These are phyloP conservation scores for Albophoma yamanashiensis DNA, from an alignment of 2,329 filamentous ascomycete genomes.

Conservation along the genomic window DNA sequence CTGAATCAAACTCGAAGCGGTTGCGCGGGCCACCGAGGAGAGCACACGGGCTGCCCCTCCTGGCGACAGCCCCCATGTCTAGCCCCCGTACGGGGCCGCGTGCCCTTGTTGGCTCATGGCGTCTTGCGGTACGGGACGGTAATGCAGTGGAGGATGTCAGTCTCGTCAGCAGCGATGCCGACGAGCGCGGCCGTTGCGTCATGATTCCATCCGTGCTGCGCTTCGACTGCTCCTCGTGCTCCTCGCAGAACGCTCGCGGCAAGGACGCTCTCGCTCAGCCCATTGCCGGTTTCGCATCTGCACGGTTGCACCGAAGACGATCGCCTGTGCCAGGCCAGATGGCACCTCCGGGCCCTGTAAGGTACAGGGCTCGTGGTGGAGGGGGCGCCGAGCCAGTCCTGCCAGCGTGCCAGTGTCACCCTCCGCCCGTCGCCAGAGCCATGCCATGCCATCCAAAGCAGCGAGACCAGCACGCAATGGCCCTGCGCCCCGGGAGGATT, in stretches of 20 bases:
- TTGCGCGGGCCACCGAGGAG: background rate
- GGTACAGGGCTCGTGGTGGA: background rate
- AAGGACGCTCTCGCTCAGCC: background rate
- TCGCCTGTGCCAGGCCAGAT: background rate
- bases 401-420: background rate
- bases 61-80: background rate
- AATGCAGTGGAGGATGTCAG: background rate
- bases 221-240: background rate
- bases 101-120: background rate
- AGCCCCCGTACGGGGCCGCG: background rate
- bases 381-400: background rate
- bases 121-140: background rate
- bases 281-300: conserved; percentile 6
- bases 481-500: background rate
- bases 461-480: background rate
- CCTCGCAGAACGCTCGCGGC: background rate
- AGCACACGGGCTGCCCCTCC: background rate
- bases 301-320: conserved; percentile 8
- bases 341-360: conserved; percentile 1
- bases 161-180: background rate
- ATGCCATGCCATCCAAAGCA: background rate
- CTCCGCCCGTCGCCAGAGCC: background rate
- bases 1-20: background rate
- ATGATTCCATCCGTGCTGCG: background rate
- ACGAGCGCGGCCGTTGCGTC: background rate